These are phyloP conservation scores for Pyricularia sp. DNA, from an alignment of 2,329 filamentous ascomycete genomes.

Conservation along the genomic window DNA sequence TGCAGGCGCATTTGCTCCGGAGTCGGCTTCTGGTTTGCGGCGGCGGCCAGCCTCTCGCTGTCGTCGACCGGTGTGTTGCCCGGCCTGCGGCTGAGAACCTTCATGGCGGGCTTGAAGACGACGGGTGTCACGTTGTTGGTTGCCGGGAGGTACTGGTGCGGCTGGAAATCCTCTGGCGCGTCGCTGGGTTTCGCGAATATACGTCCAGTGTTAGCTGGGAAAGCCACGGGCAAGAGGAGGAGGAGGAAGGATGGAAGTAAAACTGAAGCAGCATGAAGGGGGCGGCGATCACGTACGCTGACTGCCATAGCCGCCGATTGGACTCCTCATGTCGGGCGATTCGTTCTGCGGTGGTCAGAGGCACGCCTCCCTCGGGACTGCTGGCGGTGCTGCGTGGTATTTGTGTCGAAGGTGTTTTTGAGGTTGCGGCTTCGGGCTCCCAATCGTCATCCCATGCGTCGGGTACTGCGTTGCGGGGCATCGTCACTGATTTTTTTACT, in stretches of 20 bases:
- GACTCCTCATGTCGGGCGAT: constrained; percentile 69
- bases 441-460: constrained; percentile 90
- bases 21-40: constrained; percentile 35
- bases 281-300: constrained; percentile 48
- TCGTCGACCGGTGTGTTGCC: constrained; percentile 40
- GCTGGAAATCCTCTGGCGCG: constrained; percentile 39
- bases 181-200: constrained; percentile 37
- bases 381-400: constrained; percentile 42
- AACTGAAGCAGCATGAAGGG: not conserved
- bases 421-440: constrained; percentile 33
- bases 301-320: constrained; percentile 79
- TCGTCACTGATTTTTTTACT: constrained; percentile 10
- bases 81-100: constrained; percentile 75
- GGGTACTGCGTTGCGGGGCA: constrained; percentile 39
- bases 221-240: constrained; percentile 1
- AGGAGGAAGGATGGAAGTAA: not conserved
- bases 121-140: constrained; percentile 39
- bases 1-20: constrained; percentile 70
- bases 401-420: constrained; percentile 17
- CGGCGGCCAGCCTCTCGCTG: constrained; percentile 44
- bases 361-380: constrained; percentile 24
- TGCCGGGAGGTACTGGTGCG: constrained; percentile 18
- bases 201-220: constrained; percentile 3
- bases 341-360: constrained; percentile 60
- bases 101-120: constrained; percentile 68